Base-by-base conservation (phyloP, 345 rosid genomes). In the Eucalyptus virginea region DNA sequence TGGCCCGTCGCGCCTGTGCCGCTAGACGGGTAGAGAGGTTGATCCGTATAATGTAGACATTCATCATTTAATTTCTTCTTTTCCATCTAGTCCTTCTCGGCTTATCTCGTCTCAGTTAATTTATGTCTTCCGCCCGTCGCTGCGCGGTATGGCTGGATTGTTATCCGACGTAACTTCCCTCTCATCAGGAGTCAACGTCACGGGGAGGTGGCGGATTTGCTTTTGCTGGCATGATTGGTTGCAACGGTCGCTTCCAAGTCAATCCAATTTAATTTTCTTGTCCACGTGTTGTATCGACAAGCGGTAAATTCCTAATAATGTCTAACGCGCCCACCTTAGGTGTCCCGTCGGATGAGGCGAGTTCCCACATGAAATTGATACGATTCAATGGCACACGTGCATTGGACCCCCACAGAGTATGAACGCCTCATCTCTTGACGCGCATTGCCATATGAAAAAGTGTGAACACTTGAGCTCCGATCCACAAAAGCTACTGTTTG, bases 381-480 rank as follows among this genome's bases (percentile, higher is more conserved):
- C 2, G 28, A 40, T 72, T 12, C 15, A 1, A 19, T 4, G 16
- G 28, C 4, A 24, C 2, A 3, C 1, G 0, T 24, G 9, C 1
- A 40, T 37, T 21, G 5, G 5, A 6, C 2, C 42, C 30, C 62
- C 2, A 24, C 30, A 24, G 62, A 24, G 1, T 56, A 24, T 56
- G 30, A 56, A 56, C 30, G 30, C 30, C 30, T 56, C 3, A 0
- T 23, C 26, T 69, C 44, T 34, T 1, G 2, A 34, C 5, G 81
- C 81, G 23, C 81, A 2, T 69, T 40, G 14, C 44, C 26, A 34
- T 69, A 12, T 2, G 26, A 10, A 6, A 5, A 67, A 18, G 44
- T 9, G 44, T 18, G 81, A 18, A 18, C 44, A 1, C 44, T 5
- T 2, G 23, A n/a, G 80, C 80, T 8, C 6, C 5, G 11, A 19